A percentile compares a stretch with the other conserved stretches of the same genome.
Evolutionary conservation across 352 stramenopile species (phyloP).

Genomic region (Globisporangium parvum): DNA sequence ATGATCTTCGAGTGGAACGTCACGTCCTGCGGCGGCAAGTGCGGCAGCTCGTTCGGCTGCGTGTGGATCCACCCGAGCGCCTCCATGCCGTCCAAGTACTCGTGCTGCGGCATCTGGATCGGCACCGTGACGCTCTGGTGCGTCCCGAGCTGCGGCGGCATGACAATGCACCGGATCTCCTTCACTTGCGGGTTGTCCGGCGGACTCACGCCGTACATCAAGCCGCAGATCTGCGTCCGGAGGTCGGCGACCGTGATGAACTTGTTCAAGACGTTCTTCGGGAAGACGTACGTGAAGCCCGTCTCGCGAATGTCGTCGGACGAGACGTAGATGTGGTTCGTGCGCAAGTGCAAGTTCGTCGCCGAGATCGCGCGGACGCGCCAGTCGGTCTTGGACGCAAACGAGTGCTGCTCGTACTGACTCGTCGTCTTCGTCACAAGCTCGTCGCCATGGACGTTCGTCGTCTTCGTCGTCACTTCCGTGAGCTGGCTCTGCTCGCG

Average conservation of each 20-base stretch:
- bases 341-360: conserved; percentile 98
- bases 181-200: conserved; percentile 98
- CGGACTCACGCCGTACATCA: conserved; percentile 98
- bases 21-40: conserved; percentile 95
- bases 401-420: conserved; percentile 99
- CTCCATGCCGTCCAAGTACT: conserved; percentile 97
- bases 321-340: conserved; percentile 99
- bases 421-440: conserved; percentile 99
- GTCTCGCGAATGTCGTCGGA: conserved; percentile 97
- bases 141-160: conserved; percentile 98
- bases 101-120: conserved; percentile 93
- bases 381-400: conserved; percentile 99
- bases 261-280: conserved; percentile 99
- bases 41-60: conserved; percentile 97
- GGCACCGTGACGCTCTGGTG: conserved; percentile 98
- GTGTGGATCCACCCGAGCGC: conserved; percentile 99
- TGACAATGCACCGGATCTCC: conserved; percentile 98
- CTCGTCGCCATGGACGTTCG: conserved; percentile 99
- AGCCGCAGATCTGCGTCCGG: conserved; percentile 96
- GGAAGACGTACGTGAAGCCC: conserved; percentile 98
- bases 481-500: conserved; percentile 98
- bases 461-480: conserved; percentile 98
- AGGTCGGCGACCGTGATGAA: conserved; percentile 98
- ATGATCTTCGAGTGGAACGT: conserved; percentile 97
- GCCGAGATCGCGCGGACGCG: conserved; percentile 97